These are phyloP conservation scores for Solanum infundibuliforme DNA, from an alignment of 257 asterid species.

Conservation along the genomic window DNA sequence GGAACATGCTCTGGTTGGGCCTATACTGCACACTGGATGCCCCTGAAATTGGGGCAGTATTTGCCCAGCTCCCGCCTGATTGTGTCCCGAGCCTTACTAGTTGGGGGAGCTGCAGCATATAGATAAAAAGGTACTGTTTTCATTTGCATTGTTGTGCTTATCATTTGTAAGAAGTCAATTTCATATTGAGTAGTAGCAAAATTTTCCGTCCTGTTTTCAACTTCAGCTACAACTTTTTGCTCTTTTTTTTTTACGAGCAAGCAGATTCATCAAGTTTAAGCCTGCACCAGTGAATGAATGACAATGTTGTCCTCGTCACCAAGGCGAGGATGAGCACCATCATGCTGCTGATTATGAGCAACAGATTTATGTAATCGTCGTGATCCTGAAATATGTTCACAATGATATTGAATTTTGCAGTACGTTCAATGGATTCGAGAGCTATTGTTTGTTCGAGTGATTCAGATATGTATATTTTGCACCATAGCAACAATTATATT, in stretches of 20 bases:
- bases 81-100: conserved; percentile 31
- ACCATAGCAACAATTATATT: conserved; percentile 30
- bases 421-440: conserved; percentile 38
- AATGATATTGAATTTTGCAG: conserved; percentile 28
- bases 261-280: conserved; percentile 45
- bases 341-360: conserved; percentile 15
- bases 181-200: background rate
- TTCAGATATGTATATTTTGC: conserved; percentile 42
- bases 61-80: conserved; percentile 43
- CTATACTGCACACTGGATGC: conserved; percentile 34
- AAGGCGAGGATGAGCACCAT: conserved; percentile 14
- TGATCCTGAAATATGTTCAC: conserved; percentile 45
- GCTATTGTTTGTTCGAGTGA: conserved; percentile 29
- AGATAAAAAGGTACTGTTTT: conserved; percentile 40
- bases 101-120: conserved; percentile 40
- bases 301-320: conserved; percentile 35
- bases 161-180: background rate
- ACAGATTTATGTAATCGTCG: conserved; percentile 28
- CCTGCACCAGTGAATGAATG: conserved; percentile 44
- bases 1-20: conserved; percentile 28
- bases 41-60: conserved; percentile 34
- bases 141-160: background rate
- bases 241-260: conserved; percentile 15
- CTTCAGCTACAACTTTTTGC: conserved; percentile 33
- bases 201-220: conserved; percentile 24